Conservation (phyloP, 2,329 filamentous ascomycete species). For the Epichloe baconii region DNA sequence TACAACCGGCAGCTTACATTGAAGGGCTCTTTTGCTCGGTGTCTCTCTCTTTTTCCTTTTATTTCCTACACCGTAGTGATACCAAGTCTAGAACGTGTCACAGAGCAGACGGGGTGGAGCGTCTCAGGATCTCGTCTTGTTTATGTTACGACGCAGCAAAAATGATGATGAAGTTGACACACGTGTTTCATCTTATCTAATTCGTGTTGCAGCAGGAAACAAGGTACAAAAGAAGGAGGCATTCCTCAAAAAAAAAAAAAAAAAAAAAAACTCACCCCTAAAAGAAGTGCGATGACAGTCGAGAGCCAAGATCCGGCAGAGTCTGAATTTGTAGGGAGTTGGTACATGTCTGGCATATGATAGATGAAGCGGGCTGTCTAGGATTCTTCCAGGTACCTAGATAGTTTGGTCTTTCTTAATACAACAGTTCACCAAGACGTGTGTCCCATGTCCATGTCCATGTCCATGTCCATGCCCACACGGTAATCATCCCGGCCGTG, state of each 20-base stretch:
- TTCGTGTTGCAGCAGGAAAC: neutral
- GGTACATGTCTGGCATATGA: neutral
- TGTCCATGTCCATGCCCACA: too few relatives aligned
- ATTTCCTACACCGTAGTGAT: slow-evolving; percentile 12
- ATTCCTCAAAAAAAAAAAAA: neutral
- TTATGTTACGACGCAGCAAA: slow-evolving; percentile 2
- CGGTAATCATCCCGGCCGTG: too few relatives aligned
- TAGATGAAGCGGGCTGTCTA: neutral
- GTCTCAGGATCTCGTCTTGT: slow-evolving; percentile 1
- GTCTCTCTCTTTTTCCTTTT: neutral
- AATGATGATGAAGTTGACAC: neutral
- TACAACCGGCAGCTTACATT: neutral
- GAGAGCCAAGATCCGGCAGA: neutral
- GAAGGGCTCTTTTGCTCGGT: neutral
- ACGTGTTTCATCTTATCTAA: neutral
- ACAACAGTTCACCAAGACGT: neutral
- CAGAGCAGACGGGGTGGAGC: slow-evolving; percentile 2
- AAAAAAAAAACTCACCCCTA: neutral
- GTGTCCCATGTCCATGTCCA: too few relatives aligned
- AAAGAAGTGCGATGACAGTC: neutral
- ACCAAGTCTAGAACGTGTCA: slow-evolving; percentile 14
- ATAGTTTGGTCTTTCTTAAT: slow-evolving; percentile 3
- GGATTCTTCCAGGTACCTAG: slow-evolving; percentile 2
- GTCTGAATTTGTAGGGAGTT: neutral
- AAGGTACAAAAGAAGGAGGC: neutral